These are phyloP conservation scores for Alisma plantagoaquatica DNA, from an alignment of 106 monocot genomes.

Conservation along the genomic window DNA sequence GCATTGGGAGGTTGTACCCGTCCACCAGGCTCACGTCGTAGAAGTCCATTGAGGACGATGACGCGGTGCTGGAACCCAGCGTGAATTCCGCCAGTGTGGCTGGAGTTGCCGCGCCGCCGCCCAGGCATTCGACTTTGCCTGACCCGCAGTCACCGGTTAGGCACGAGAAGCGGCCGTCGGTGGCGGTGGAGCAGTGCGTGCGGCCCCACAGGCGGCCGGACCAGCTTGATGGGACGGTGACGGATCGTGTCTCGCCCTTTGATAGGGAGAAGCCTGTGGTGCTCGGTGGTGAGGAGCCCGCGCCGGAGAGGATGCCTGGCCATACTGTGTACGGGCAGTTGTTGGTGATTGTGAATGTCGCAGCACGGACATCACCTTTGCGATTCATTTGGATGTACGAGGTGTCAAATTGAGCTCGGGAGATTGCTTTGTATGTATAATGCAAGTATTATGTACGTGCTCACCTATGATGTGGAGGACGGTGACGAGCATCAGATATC, in stretches of 20 bases:
- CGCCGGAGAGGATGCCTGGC: conserved; percentile 76
- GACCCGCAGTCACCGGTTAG: no score
- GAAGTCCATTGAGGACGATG: conserved; percentile 33
- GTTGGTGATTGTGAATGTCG: conserved; percentile 73
- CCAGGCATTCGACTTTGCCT: no score
- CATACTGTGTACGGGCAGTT: conserved; percentile 82
- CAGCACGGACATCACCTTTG: conserved; percentile 16
- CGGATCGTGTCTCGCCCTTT: conserved; percentile 24
- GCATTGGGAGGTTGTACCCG: conserved; percentile 73
- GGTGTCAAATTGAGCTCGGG: no score
- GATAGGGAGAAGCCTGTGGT: conserved; percentile 29
- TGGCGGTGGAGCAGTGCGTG: no score
- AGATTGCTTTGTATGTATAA: no score
- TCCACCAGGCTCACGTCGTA: conserved; percentile 82
- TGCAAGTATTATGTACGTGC: no score
- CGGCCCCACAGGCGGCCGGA: conserved; percentile 91
- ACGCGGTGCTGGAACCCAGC: conserved; percentile 40
- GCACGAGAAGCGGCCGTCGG: no score
- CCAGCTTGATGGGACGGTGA: conserved; percentile 50
- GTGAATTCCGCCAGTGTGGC: no score
- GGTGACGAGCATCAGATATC: no score
- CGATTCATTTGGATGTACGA: no score
- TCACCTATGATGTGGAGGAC: no score
- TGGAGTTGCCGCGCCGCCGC: no score
- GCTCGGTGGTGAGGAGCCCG: conserved; percentile 39